Percentiles rank a stretch among this genome's conserved stretches.
Evolutionary conservation across 495 filamentous ascomycete species (phyloP).

Genomic region (Tuber borchii): DNA sequence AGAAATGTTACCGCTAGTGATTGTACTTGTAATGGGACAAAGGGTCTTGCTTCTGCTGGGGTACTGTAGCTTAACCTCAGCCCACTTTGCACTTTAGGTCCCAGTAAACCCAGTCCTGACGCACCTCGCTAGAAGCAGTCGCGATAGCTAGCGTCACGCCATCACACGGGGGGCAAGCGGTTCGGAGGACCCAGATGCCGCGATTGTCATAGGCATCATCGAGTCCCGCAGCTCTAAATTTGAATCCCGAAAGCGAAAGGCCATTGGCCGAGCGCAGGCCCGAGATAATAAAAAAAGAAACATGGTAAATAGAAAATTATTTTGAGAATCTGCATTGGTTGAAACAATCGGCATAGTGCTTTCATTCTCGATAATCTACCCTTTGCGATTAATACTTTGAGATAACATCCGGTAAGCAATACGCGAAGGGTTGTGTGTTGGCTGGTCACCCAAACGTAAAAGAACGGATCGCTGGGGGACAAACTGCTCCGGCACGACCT

Average conservation of each 20-base stretch:
- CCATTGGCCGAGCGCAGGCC: too few relatives aligned
- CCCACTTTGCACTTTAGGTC: background rate
- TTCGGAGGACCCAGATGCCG: background rate
- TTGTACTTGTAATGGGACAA: background rate
- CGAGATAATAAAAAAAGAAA: too few relatives aligned
- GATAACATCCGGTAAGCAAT: background rate
- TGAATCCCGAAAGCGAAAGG: too few relatives aligned
- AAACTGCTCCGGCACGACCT: background rate
- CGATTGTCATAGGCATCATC: background rate
- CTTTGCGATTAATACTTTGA: background rate
- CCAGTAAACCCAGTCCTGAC: background rate
- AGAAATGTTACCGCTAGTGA: background rate
- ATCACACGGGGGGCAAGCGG: background rate
- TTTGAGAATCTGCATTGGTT: background rate
- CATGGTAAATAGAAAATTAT: background rate
- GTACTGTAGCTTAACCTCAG: background rate
- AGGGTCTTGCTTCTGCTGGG: background rate
- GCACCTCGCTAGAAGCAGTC: background rate
- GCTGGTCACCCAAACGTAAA: background rate
- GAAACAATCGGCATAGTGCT: background rate
- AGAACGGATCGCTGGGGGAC: background rate
- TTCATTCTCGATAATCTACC: background rate
- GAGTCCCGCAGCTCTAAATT: too few relatives aligned
- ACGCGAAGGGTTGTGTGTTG: background rate
- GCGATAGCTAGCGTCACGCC: background rate